phyloP scores from a whole-genome alignment of 371 early-diverging fungal genomes.

The Mortierella sp. region DNA sequence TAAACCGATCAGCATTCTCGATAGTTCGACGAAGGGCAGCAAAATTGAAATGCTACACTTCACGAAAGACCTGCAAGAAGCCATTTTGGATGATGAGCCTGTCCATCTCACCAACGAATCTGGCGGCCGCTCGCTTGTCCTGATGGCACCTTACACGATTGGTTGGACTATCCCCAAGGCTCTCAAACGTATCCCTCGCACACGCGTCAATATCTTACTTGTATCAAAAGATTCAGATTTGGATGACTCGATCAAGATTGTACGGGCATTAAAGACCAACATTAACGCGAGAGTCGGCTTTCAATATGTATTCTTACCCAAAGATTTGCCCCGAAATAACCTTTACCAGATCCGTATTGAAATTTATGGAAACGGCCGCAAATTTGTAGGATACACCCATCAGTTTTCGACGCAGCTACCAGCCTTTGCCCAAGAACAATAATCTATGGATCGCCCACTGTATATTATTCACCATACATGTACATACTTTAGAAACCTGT shows the following conservation, averaged over 20 bases:
- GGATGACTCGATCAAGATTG: constrained; percentile 1
- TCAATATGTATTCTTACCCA: constrained; percentile 35
- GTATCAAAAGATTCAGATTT: constrained; percentile 12
- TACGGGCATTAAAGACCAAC: constrained; percentile 27
- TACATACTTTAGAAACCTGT: background rate
- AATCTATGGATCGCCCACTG: background rate
- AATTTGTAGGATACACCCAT: constrained; percentile 39
- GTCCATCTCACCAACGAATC: constrained; percentile 34
- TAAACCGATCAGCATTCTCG: too few relatives aligned
- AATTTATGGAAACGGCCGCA: constrained; percentile 43
- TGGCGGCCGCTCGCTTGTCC: constrained; percentile 24
- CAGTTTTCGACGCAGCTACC: constrained; percentile 27
- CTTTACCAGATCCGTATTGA: constrained; percentile 38
- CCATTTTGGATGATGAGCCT: constrained; percentile 23
- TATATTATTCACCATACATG: too few relatives aligned
- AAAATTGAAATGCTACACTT: constrained; percentile 13
- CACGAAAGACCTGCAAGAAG: constrained; percentile 22
- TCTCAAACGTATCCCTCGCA: constrained; percentile 21
- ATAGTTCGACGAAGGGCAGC: too few relatives aligned
- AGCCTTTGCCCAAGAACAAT: constrained; percentile 11
- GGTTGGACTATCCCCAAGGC: constrained; percentile 46
- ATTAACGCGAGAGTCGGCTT: constrained; percentile 36
- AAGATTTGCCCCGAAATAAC: constrained; percentile 15
- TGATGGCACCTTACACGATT: constrained; percentile 44
- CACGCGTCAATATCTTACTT: constrained; percentile 33